A percentile compares a stretch with the other conserved stretches of the same genome.
Evolutionary conservation across 2,329 filamentous ascomycete species (phyloP).

Genomic region (Epichloe baconii): DNA sequence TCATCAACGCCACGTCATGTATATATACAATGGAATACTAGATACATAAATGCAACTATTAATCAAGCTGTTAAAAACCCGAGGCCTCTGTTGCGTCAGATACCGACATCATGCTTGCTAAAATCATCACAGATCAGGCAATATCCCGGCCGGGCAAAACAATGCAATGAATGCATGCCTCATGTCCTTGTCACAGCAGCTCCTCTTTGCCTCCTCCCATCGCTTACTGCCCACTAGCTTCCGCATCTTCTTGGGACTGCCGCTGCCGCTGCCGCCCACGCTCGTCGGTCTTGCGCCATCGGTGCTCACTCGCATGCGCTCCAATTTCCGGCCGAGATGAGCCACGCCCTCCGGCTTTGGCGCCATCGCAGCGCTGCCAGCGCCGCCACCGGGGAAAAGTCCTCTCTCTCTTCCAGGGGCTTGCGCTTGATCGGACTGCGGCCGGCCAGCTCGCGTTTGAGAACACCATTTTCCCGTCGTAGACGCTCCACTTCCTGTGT

Average conservation of each 20-base stretch:
- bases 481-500: conserved; percentile 60
- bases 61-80: no score
- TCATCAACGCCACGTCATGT: no score
- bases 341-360: conserved; percentile 13
- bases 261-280: conserved; percentile 12
- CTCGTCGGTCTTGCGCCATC: conserved; percentile 16
- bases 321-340: conserved; percentile 33
- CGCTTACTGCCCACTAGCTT: conserved; percentile 29
- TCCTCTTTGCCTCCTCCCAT: conserved; percentile 33
- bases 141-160: no score
- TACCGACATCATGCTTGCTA: no score
- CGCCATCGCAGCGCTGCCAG: neutral
- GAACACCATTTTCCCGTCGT: conserved; percentile 46
- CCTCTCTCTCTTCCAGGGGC: conserved; percentile 41
- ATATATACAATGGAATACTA: no score
- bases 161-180: no score
- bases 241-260: conserved; percentile 42
- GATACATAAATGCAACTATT: no score
- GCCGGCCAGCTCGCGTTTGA: conserved; percentile 52
- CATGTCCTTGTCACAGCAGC: neutral
- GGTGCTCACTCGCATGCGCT: conserved; percentile 35
- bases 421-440: conserved; percentile 50
- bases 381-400: conserved; percentile 13
- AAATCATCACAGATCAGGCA: no score
- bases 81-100: no score